Conservation (phyloP, 495 filamentous ascomycete species). For the Xylaria acuta region DNA sequence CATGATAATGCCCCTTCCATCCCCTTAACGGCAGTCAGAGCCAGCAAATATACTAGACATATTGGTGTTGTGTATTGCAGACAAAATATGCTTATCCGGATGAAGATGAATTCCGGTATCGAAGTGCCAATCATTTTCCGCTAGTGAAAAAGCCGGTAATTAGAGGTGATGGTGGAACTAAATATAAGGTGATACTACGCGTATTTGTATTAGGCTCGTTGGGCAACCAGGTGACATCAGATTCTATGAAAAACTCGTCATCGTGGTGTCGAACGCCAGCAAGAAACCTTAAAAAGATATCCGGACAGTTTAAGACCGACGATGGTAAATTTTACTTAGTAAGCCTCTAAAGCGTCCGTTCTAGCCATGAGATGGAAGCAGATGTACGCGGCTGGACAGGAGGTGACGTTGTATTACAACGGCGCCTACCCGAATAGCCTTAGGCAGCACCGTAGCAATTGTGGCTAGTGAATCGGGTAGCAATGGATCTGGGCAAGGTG, state of each 20-base stretch:
- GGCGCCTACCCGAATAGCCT: not conserved
- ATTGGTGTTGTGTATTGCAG: conserved; percentile 62
- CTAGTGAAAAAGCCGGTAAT: not conserved
- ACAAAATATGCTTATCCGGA: conserved; percentile 56
- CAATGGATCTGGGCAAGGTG: not conserved
- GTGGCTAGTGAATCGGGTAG: not conserved
- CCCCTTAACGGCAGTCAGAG: conserved; percentile 43
- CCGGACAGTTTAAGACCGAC: not conserved
- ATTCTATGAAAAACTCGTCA: not conserved
- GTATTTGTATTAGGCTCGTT: not conserved
- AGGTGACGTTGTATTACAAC: not conserved
- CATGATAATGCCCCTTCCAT: conserved; percentile 33
- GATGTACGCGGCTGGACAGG: not conserved
- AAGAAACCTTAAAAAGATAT: not conserved
- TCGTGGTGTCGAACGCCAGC: not conserved
- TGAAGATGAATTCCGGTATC: conserved; percentile 47
- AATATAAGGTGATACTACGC: not conserved
- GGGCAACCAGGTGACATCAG: too few relatives aligned
- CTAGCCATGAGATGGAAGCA: not conserved
- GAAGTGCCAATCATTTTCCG: conserved; percentile 46
- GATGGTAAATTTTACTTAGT: not conserved
- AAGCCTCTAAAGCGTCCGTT: not conserved
- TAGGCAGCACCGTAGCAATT: not conserved
- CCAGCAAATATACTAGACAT: conserved; percentile 51
- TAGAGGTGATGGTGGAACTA: not conserved